Base-by-base conservation (phyloP, 129 eudicot species). In the Flaveria sonorensis region DNA sequence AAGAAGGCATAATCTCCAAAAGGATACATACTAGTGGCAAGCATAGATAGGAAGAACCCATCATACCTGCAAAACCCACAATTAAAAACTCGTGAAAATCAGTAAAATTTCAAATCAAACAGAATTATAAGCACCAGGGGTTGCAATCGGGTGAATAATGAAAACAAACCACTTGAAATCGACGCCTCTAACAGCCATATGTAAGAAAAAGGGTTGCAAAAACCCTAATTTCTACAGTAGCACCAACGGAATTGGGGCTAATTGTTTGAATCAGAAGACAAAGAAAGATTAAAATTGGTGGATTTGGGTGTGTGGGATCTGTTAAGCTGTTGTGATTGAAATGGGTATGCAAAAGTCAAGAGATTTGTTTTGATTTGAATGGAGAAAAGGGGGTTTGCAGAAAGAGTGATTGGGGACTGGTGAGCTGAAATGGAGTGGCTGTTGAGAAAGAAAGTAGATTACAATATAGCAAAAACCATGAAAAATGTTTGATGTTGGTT, bases 11-110 rank as follows among this genome's bases (percentile, higher is more conserved):
- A 13, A 26, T 51, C 16, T 36, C 45, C 14, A 65, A 72, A 85
- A 93, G 98, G 98, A 93, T 93, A 93, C 98, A 88, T 86, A 60
- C 98, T 93, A n/a, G 98, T 93, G 11, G 97, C 98, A 50, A 93
- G 92, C 98, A 93, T 93, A 43, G 98, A 90, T 76, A 90, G 82
- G 88, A 93, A 93, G 78, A 93, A 93, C 32, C 98, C 98, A 87
- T 90, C 98, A 52, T 93, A 93, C 98, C 98, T 93, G 83, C 85
- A 88, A 74, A 51, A 69, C 60, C n/a, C 61, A 48, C 12, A 74
- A 79, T 21, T 24, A 6, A 39, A 51, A 81, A 72, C 71, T 45
- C 70, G 40, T 61, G 8, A 60, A 53, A 59, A 30, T 50, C 23
- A 62, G 12, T 32, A 8, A 62, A 57, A 26, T 2, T 26, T 57